Evolutionary conservation across 352 stramenopile species (phyloP).

Genomic region (Hyaloperonospora arabidopsidis): DNA sequence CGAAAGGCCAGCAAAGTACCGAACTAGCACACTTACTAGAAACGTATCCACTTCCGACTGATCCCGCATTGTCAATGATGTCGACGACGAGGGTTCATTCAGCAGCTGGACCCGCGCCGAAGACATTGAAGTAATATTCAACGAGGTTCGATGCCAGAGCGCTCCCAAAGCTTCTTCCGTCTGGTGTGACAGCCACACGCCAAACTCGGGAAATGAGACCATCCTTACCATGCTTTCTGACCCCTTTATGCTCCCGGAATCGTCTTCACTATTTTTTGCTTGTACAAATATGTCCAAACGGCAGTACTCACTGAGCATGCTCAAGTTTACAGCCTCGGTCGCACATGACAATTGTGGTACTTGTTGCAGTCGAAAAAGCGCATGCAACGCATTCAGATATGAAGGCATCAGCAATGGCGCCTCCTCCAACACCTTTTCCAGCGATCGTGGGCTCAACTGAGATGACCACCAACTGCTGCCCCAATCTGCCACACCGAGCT

Average conservation of each 20-base stretch:
- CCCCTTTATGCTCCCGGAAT: not conserved
- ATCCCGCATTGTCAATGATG: not conserved
- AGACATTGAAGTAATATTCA: slow-evolving; percentile 30
- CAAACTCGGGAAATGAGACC: slow-evolving; percentile 20
- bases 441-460: slow-evolving; percentile 21
- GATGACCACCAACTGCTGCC: slow-evolving; percentile 31
- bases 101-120: slow-evolving; percentile 34
- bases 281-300: slow-evolving; percentile 1
- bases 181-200: slow-evolving; percentile 38
- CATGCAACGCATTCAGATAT: slow-evolving; percentile 44
- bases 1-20: slow-evolving; percentile 31
- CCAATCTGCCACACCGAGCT: slow-evolving; percentile 21
- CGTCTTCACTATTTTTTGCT: not conserved
- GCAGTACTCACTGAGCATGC: slow-evolving; percentile 33
- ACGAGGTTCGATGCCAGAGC: slow-evolving; percentile 30
- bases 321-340: slow-evolving; percentile 37
- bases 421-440: slow-evolving; percentile 31
- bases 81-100: slow-evolving; percentile 4
- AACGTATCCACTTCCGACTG: slow-evolving; percentile 16
- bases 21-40: slow-evolving; percentile 21
- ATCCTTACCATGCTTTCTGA: slow-evolving; percentile 12
- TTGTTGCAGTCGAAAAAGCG: slow-evolving; percentile 50
- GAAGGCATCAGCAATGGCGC: slow-evolving; percentile 29
- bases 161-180: slow-evolving; percentile 34
- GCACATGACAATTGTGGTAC: slow-evolving; percentile 28